Base-by-base conservation (phyloP, 768 basidiomycete species). In the Suillus variegatus region DNA sequence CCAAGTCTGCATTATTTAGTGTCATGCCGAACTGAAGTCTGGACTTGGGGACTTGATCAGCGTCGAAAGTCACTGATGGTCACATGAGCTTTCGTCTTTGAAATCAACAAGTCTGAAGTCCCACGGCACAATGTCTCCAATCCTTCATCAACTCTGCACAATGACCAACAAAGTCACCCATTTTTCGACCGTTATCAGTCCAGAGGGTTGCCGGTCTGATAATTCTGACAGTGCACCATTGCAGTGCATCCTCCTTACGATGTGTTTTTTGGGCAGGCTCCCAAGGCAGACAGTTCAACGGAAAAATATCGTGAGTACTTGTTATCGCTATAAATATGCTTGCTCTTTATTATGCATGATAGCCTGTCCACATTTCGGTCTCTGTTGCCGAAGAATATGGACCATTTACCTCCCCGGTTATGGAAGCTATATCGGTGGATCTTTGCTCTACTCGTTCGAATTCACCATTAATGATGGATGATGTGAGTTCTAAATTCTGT, bases 91-190 rank as follows among this genome's bases (percentile, higher is more conserved):
- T 49, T 49, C 12, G 6, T 12, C 12, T 13, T 6, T 25, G 22
- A 49, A 49, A 49, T 49, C 47, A 49, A 49, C 47, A 49, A 49
- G 47, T 49, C 47, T 49, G 47, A 49, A 49, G 47, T 49, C 47
- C 22, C 47, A 49, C 12, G 22, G 25, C 25, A 2, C 2, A 2
- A 25, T 25, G 25, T 25, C 25, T 25, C 25, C 25, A 25, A 25
- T 25, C 25, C 25, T 25, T 25, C 25, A 25, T 25, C 25, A 25
- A 25, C 25, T 49, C 47, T 49, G 2, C 22, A 49, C 5, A 6
- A 49, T 49, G 47, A 13, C 22, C 47, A 49, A 6, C 47, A 12
- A 1, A 49, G 47, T 49, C 5, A 49, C 10, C 22, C 1, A 49
- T 22, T 49, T 49, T 49, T 49, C 22, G 4, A 25, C 47, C 5